A percentile compares a stretch with the other conserved stretches of the same genome.
phyloP scores from a whole-genome alignment of 2,329 filamentous ascomycete genomes.

The Penicillium sp. region DNA sequence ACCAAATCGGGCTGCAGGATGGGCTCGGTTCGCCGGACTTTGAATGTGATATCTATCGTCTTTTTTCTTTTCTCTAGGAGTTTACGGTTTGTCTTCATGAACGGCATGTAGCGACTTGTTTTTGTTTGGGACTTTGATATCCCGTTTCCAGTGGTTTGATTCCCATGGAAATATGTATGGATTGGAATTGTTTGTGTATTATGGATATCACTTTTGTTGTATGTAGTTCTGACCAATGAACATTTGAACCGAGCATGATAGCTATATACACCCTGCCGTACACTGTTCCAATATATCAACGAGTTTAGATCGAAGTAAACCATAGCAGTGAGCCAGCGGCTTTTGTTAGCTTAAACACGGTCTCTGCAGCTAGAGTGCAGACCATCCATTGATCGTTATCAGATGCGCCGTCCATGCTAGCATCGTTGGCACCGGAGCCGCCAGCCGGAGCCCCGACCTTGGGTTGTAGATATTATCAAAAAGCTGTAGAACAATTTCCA shows the following conservation, averaged over 20 bases:
- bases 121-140: slow-evolving; percentile 7
- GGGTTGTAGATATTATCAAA: background rate
- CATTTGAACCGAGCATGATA: background rate
- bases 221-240: slow-evolving; percentile 6
- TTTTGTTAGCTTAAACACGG: slow-evolving; percentile 26
- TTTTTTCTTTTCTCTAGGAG: slow-evolving; percentile 9
- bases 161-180: slow-evolving; percentile 11
- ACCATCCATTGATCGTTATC: slow-evolving; percentile 32
- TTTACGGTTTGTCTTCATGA: slow-evolving; percentile 18
- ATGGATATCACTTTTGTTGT: slow-evolving; percentile 1
- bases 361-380: slow-evolving; percentile 48
- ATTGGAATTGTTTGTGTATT: slow-evolving; percentile 10
- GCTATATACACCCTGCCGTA: background rate
- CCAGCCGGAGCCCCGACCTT: slow-evolving; percentile 13
- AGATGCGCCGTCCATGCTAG: slow-evolving; percentile 12
- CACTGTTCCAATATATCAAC: background rate
- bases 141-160: slow-evolving; percentile 5
- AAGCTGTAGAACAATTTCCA: background rate
- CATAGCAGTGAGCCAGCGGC: background rate
- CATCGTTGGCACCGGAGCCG: slow-evolving; percentile 27
- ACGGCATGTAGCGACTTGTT: slow-evolving; percentile 21
- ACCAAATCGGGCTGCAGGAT: slow-evolving; percentile 43
- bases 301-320: background rate
- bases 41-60: slow-evolving; percentile 6
- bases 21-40: slow-evolving; percentile 47